A percentile compares a stretch with the other conserved stretches of the same genome.
Evolutionary conservation across 331 rosid genomes (phyloP).

Genomic region (Cucumis variabilis): DNA sequence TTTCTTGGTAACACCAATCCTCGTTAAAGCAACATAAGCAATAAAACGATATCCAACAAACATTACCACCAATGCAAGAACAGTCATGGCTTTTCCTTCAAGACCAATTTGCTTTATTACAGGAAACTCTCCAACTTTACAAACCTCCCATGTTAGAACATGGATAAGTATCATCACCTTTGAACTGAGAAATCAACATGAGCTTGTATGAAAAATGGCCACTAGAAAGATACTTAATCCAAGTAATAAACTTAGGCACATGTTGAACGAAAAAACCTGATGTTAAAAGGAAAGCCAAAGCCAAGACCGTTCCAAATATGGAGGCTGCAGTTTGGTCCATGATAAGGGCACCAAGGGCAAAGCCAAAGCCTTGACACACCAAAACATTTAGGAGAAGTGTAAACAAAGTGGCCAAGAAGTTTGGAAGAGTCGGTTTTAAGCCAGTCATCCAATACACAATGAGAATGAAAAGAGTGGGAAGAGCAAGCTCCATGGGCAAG

Average conservation of each 20-base stretch:
- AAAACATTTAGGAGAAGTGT: constrained; percentile 45
- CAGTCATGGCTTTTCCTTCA: constrained; percentile 37
- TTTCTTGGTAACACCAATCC: constrained; percentile 54
- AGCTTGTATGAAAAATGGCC: constrained; percentile 56
- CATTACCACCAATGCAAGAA: constrained; percentile 54
- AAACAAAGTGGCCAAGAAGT: constrained; percentile 13
- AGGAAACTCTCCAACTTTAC: constrained; percentile 55
- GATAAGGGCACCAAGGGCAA: constrained; percentile 65
- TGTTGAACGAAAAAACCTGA: constrained; percentile 69
- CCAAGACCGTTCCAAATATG: constrained; percentile 60
- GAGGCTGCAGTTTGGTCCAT: constrained; percentile 61
- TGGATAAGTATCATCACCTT: constrained; percentile 47
- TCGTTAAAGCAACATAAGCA: constrained; percentile 74
- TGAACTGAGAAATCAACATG: constrained; percentile 62
- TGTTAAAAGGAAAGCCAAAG: constrained; percentile 43
- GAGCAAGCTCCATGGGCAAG: constrained; percentile 78
- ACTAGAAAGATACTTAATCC: constrained; percentile 62
- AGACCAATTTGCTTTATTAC: constrained; percentile 54
- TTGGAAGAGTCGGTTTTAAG: constrained; percentile 37
- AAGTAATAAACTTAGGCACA: constrained; percentile 59
- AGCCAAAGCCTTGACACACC: constrained; percentile 68
- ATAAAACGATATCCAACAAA: constrained; percentile 58
- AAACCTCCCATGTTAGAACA: constrained; percentile 41
- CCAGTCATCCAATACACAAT: constrained; percentile 71
- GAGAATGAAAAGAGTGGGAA: constrained; percentile 54